Percentiles rank a stretch among this genome's conserved stretches.
Conservation (phyloP, 2,329 filamentous ascomycete genomes). For the Botrytis squamosa region DNA sequence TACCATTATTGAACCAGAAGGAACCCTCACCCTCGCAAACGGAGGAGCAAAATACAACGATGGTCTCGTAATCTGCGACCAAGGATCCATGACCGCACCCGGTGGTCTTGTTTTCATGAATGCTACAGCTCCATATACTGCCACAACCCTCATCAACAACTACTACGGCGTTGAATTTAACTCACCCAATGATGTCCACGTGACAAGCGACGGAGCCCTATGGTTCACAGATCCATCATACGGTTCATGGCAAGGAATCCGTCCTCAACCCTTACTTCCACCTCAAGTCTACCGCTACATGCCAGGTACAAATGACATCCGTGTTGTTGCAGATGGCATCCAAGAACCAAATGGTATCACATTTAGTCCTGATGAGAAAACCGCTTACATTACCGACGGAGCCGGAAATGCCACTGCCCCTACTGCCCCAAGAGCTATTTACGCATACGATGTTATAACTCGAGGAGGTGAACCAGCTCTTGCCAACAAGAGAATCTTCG, state of each 20-base stretch:
- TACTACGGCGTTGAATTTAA: constrained; percentile 58
- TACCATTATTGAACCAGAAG: constrained; percentile 17
- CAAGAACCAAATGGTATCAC: constrained; percentile 55
- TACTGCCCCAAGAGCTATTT: constrained; percentile 40
- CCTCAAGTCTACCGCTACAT: constrained; percentile 59
- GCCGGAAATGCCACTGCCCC: constrained; percentile 42
- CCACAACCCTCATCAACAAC: constrained; percentile 53
- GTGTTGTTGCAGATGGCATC: constrained; percentile 57
- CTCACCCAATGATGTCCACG: constrained; percentile 57
- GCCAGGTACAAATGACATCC: constrained; percentile 50
- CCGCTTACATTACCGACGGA: constrained; percentile 55
- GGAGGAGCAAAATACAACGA: constrained; percentile 27
- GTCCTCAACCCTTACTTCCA: constrained; percentile 51
- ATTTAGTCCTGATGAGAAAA: constrained; percentile 53
- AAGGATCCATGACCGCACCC: constrained; percentile 25
- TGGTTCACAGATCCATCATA: constrained; percentile 64
- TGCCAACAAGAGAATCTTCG: constrained; percentile 46
- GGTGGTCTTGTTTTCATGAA: constrained; percentile 26
- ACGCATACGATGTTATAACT: constrained; percentile 30
- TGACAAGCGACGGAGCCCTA: constrained; percentile 52
- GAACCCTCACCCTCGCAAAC: constrained; percentile 25
- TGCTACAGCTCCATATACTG: constrained; percentile 24
- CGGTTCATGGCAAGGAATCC: constrained; percentile 57
- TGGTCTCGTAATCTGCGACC: constrained; percentile 27
- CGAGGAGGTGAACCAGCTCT: constrained; percentile 20